Percentiles rank a stretch among this genome's conserved stretches.
Evolutionary conservation across 2,329 filamentous ascomycete genomes (phyloP).

Genomic region (Magnaporthiopsis incrustans): DNA sequence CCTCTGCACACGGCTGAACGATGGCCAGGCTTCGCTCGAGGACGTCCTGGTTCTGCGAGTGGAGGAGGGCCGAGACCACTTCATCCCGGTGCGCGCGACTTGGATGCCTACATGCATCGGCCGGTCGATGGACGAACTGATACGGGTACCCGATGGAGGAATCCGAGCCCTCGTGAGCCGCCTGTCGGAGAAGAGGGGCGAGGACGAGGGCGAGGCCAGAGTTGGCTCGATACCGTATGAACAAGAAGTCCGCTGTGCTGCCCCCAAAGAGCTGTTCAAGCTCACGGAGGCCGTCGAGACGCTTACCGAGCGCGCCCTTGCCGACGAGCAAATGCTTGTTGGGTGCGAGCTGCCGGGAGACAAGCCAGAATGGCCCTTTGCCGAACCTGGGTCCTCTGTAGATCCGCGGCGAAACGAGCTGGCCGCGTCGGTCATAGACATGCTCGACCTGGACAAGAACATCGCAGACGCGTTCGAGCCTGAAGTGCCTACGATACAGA

Average conservation of each 20-base stretch:
- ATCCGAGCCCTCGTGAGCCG: slow-evolving; percentile 46
- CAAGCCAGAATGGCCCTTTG: slow-evolving; percentile 52
- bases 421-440: slow-evolving; percentile 40
- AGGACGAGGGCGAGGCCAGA: not conserved
- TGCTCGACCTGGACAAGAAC: slow-evolving; percentile 62
- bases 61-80: slow-evolving; percentile 78
- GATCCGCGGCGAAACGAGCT: slow-evolving; percentile 1
- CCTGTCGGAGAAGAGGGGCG: slow-evolving; percentile 20
- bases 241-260: slow-evolving; percentile 62
- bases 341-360: slow-evolving; percentile 42
- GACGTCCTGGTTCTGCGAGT: slow-evolving; percentile 85
- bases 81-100: slow-evolving; percentile 68
- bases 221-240: slow-evolving; percentile 44
- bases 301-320: slow-evolving; percentile 46
- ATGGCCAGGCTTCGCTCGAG: slow-evolving; percentile 58
- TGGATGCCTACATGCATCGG: slow-evolving; percentile 83
- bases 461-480: slow-evolving; percentile 54
- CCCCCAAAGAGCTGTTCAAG: slow-evolving; percentile 81
- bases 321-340: slow-evolving; percentile 55
- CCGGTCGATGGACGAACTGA: slow-evolving; percentile 79
- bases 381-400: not conserved
- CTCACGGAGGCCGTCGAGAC: slow-evolving; percentile 71
- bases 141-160: slow-evolving; percentile 75
- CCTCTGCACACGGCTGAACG: slow-evolving; percentile 64
- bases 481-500: slow-evolving; percentile 55